Evolutionary conservation across 805 yeast genomes (phyloP), one percentile per base, ranked within the genome.

Genomic region (Barnettozyma botsteinii): DNA sequence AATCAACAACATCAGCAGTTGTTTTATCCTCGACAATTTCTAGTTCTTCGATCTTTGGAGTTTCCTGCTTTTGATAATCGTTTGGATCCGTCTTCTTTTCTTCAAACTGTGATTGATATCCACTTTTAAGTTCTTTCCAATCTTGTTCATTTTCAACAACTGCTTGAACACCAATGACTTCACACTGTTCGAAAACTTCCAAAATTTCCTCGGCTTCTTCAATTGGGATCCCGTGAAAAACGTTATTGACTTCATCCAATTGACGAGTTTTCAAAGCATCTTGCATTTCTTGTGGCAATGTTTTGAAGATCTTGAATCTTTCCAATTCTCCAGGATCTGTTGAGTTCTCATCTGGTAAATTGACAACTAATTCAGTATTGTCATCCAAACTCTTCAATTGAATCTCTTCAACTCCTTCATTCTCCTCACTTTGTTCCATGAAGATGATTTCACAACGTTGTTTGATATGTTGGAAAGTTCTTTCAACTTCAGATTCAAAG

Each of bases 381-480:
- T 93, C 95, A 61, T 91, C 98, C 43, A 89, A 72, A 0, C 96
- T 78, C 56, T 85, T 85, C 56, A 91, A 69, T 64, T 91, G 98
- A 49, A 91, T 88, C 45, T 82, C 79, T 37, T 79, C 91, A 33
- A 78, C 89, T 29, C 61, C 75, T 22, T 61, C 64, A 6, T 53
- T 63, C 5, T 58, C 67, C 11, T 57, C 60, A 5, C 51, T 60
- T 28, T 68, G 67, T 52, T 84, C 85, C 37, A 68, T 60, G 33
- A 69, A 60, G 41, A 93, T 70, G 3, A 86, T 61, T 55, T 78
- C 72, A 57, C 95, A 87, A 58, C 99, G 75, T 19, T 60, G 63
- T 46, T 73, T 73, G 49, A 93, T 84, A 61, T 93, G 99, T 14
- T 69, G 66, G 51, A 72, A 77, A 8, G 96, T 91, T 40, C 73